Conservation (phyloP, 257 asterid genomes). For the Gentiana straminea region DNA sequence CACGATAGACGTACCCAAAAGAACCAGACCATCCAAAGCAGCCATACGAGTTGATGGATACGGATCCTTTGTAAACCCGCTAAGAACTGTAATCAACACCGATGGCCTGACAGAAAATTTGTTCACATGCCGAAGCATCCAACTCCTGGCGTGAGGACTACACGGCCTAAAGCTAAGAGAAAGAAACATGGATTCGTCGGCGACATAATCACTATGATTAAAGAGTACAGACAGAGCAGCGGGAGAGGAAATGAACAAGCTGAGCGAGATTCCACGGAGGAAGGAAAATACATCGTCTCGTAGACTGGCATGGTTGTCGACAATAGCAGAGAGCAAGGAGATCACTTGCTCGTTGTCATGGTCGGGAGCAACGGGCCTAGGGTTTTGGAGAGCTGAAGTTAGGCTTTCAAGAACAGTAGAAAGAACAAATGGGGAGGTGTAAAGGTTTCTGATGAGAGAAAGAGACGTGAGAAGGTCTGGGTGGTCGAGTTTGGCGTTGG, state of each 20-base stretch:
- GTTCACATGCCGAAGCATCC: slow-evolving; percentile 49
- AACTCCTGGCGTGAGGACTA: slow-evolving; percentile 31
- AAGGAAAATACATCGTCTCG: slow-evolving; percentile 25
- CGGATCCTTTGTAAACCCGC: slow-evolving; percentile 86
- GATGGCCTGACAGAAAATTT: slow-evolving; percentile 54
- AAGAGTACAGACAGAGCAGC: slow-evolving; percentile 36
- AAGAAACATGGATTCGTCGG: slow-evolving; percentile 36
- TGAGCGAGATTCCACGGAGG: slow-evolving; percentile 26
- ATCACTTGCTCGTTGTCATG: slow-evolving; percentile 24
- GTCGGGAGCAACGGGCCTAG: slow-evolving; percentile 2
- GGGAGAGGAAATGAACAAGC: slow-evolving; percentile 29
- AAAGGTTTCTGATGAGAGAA: slow-evolving; percentile 60
- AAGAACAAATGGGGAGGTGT: slow-evolving; percentile 43
- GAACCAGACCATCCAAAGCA: slow-evolving; percentile 61
- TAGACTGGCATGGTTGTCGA: slow-evolving; percentile 32
- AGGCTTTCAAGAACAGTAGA: slow-evolving; percentile 36
- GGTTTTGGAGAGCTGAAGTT: slow-evolving; percentile 26
- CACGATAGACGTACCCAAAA: slow-evolving; percentile 23
- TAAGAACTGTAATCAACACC: slow-evolving; percentile 53
- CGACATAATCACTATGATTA: background rate
- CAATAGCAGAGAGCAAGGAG: slow-evolving; percentile 41
- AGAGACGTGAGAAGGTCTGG: slow-evolving; percentile 17
- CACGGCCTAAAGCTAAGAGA: slow-evolving; percentile 46
- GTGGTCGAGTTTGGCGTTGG: background rate
- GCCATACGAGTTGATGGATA: slow-evolving; percentile 57